Base-by-base conservation (phyloP, 2,329 filamentous ascomycete genomes). In the Fusarium sp. region DNA sequence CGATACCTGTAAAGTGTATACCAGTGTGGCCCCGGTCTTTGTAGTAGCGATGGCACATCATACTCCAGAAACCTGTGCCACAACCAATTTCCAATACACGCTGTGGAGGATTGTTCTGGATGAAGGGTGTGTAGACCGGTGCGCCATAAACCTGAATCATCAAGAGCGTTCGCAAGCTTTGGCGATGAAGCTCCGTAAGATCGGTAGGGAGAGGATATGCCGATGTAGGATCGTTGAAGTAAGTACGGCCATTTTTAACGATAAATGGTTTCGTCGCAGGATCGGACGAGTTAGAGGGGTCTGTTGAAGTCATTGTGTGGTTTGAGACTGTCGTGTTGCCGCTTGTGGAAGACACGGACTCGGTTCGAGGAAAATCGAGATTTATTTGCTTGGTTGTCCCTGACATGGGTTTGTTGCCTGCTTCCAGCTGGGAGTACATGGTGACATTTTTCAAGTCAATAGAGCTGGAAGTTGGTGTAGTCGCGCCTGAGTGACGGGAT, bases 181-280 rank as follows among this genome's bases (percentile, higher is more conserved):
- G 94, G 61, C 94, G 89, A 80, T 97, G 94, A 51, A 97, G 87
- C 81, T 98, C 94, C 42, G 91, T 84, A 42, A 97, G 87, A 81
- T 98, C 95, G 81, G 92, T 91, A 41, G 95, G 95, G 4, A 98
- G 84, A n/a, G 94, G 94, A 75, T 98, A 98, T 10, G 88, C 82
- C 30, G 92, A 82, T 4, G 87, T 85, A 11, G 86, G 83, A 76
- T 97, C 93, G 77, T 92, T 89, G 69, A 97, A 87, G 80, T 95
- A 98, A 48, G 91, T 91, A 61, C 94, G 91, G 55, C 93, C 93
- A 82, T 96, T 91, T 75, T 91, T 90, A 69, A 90, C 82, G 71
- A 92, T 82, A 75, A 94, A 92, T 10, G 90, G 89, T 72, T 83
- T 83, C 22, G 79, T 57, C 74, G 78, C 59, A 72, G 77, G 75